A percentile compares a stretch with the other conserved stretches of the same genome.
Evolutionary conservation across 345 rosid genomes (phyloP).

Genomic region (Linum usitatissimum): DNA sequence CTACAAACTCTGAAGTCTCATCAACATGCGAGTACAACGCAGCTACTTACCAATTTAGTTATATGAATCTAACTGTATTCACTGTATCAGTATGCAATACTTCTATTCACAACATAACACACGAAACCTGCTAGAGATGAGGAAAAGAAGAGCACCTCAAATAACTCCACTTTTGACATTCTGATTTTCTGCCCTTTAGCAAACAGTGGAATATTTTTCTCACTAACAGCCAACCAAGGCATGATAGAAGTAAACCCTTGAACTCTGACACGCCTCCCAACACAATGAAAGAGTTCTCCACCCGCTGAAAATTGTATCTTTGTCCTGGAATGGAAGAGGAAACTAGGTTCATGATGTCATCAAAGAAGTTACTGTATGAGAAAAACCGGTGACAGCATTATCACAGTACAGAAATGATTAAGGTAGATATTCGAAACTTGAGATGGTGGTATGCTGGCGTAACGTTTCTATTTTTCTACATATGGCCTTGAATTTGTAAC

Average conservation of each 20-base stretch:
- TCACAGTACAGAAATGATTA: too few relatives aligned
- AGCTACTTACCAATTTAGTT: background rate
- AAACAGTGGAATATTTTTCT: slow-evolving; percentile 67
- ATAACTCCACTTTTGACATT: slow-evolving; percentile 62
- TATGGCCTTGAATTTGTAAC: too few relatives aligned
- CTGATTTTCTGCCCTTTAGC: slow-evolving; percentile 57
- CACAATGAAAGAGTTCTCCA: slow-evolving; percentile 74
- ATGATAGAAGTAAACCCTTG: slow-evolving; percentile 76
- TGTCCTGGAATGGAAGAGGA: slow-evolving; percentile 36
- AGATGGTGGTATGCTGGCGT: too few relatives aligned
- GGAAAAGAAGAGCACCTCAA: slow-evolving; percentile 37
- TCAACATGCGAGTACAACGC: background rate
- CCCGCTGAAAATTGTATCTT: slow-evolving; percentile 68
- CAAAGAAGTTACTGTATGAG: background rate
- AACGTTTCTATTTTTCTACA: too few relatives aligned
- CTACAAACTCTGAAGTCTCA: slow-evolving; percentile 28
- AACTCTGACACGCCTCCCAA: slow-evolving; percentile 49
- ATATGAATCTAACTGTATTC: background rate
- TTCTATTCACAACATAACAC: background rate
- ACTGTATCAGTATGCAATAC: background rate
- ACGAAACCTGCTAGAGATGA: background rate
- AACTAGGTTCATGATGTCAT: background rate
- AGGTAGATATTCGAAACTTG: too few relatives aligned
- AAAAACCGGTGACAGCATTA: background rate
- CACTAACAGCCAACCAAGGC: slow-evolving; percentile 87